Evolutionary conservation across 2,329 filamentous ascomycete genomes (phyloP).

Genomic region (Proliferodiscus dingleyae): DNA sequence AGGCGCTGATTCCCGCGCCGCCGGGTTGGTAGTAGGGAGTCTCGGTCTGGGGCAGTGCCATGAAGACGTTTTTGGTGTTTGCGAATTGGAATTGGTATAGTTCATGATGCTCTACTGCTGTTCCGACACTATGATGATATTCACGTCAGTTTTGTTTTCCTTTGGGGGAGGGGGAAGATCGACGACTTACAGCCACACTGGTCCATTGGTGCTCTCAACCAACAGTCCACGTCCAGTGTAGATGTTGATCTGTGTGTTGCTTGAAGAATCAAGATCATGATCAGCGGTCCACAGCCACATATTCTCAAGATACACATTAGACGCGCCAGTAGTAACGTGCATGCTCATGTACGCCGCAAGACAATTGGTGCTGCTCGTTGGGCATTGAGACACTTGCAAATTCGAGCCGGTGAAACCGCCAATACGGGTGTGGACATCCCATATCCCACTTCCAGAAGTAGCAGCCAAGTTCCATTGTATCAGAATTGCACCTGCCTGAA

Average conservation of each 20-base stretch:
- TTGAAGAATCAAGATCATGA: slow-evolving; percentile 32
- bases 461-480: slow-evolving; percentile 60
- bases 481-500: slow-evolving; percentile 53
- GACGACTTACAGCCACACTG: slow-evolving; percentile 40
- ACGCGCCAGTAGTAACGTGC: slow-evolving; percentile 30
- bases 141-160: slow-evolving; percentile 10
- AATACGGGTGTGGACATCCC: slow-evolving; percentile 38
- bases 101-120: slow-evolving; percentile 46
- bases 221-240: slow-evolving; percentile 41
- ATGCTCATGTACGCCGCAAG: slow-evolving; percentile 33
- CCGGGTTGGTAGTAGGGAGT: slow-evolving; percentile 22
- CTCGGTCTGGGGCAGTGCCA: slow-evolving; percentile 26
- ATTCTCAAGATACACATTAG: slow-evolving; percentile 45
- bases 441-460: slow-evolving; percentile 51
- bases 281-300: slow-evolving; percentile 43
- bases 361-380: slow-evolving; percentile 41
- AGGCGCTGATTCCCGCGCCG: slow-evolving; percentile 2
- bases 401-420: slow-evolving; percentile 46
- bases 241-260: slow-evolving; percentile 52
- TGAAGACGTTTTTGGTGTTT: slow-evolving; percentile 26
- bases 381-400: slow-evolving; percentile 54
- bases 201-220: slow-evolving; percentile 35
- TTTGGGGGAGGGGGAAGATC: background rate
- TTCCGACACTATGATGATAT: slow-evolving; percentile 34
- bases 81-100: slow-evolving; percentile 51